Evolutionary conservation across 1,139 yeast species (phyloP).

Genomic region (Suhomyces terraborum): DNA sequence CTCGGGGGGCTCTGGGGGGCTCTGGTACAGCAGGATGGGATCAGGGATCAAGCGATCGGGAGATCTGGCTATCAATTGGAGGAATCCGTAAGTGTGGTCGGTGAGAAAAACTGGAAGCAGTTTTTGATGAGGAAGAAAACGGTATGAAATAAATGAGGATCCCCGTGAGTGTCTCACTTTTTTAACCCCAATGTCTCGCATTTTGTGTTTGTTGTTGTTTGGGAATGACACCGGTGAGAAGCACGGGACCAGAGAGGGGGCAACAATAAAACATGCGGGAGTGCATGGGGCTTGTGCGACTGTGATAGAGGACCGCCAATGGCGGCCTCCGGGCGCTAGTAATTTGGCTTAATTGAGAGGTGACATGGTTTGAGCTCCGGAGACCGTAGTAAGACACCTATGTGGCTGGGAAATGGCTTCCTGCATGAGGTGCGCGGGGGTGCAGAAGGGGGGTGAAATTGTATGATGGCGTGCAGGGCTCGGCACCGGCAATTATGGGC

Average conservation of each 20-base stretch:
- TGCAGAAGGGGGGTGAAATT: too few relatives aligned
- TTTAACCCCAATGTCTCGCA: slow-evolving; percentile 11
- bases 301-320: too few relatives aligned
- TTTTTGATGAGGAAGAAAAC: neutral
- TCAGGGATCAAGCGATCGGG: too few relatives aligned
- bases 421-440: too few relatives aligned
- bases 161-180: slow-evolving; percentile 1
- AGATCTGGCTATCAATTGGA: too few relatives aligned
- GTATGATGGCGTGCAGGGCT: too few relatives aligned
- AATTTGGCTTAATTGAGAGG: too few relatives aligned
- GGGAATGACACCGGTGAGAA: slow-evolving; percentile 8
- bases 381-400: slow-evolving; percentile 4
- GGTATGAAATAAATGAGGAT: neutral
- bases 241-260: neutral
- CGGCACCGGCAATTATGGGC: neutral
- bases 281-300: neutral
- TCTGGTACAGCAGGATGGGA: too few relatives aligned
- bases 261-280: neutral
- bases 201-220: slow-evolving; percentile 14
- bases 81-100: too few relatives aligned
- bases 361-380: neutral
- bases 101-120: neutral
- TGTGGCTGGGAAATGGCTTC: slow-evolving; percentile 1
- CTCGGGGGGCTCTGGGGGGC: too few relatives aligned
- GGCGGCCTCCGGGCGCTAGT: too few relatives aligned